A percentile compares a stretch with the other conserved stretches of the same genome.
phyloP scores from a whole-genome alignment of 2,329 filamentous ascomycete genomes.

The Paraphaeosphaeria minitans region DNA sequence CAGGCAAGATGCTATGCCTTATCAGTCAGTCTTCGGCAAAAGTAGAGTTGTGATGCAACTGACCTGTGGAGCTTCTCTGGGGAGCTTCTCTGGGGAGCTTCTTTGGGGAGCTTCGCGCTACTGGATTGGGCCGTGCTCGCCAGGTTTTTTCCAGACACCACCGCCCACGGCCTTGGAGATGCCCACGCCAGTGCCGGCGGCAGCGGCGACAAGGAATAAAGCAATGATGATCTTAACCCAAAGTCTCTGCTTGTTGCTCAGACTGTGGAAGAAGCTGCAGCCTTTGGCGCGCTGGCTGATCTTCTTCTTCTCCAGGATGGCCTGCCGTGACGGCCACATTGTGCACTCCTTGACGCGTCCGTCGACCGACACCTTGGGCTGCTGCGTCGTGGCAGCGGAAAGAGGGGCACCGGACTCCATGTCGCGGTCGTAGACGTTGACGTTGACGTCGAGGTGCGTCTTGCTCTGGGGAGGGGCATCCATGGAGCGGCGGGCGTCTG shows the following conservation, averaged over 20 bases:
- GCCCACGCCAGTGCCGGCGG: constrained; percentile 55
- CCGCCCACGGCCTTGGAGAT: constrained; percentile 56
- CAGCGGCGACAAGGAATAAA: constrained; percentile 52
- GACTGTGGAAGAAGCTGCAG: constrained; percentile 48
- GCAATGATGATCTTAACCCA: constrained; percentile 53
- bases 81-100: constrained; percentile 25
- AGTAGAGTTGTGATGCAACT: neutral
- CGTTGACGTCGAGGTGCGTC: constrained; percentile 37
- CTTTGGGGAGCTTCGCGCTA: constrained; percentile 26
- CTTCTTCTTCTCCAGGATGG: constrained; percentile 51
- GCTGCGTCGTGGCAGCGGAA: constrained; percentile 47
- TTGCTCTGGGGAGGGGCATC: constrained; percentile 39
- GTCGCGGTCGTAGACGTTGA: constrained; percentile 45
- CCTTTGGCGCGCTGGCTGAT: constrained; percentile 46
- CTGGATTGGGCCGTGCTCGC: constrained; percentile 40
- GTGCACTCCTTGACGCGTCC: constrained; percentile 55
- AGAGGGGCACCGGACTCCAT: constrained; percentile 45
- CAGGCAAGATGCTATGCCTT: constrained; percentile 4
- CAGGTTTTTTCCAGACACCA: constrained; percentile 51
- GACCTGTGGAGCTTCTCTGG: constrained; percentile 25
- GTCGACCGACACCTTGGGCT: constrained; percentile 49
- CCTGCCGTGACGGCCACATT: constrained; percentile 58
- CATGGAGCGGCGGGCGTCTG: constrained; percentile 50
- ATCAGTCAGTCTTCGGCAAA: neutral
- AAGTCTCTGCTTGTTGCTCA: constrained; percentile 52